Conservation (phyloP, 2,329 filamentous ascomycete species). For the Domatiomyces globalis region DNA sequence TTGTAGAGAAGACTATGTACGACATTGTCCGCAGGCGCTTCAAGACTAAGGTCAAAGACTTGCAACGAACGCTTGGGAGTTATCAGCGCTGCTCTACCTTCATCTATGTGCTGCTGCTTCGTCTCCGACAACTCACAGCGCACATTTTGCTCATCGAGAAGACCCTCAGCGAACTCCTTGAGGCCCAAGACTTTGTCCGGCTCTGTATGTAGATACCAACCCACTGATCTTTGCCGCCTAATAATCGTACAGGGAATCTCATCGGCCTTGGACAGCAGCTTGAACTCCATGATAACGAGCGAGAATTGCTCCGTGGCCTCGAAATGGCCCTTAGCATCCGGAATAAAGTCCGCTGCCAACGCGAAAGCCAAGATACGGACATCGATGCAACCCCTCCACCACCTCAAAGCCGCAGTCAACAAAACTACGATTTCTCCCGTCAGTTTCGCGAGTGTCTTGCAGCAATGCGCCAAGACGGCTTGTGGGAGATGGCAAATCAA, state of each 20-base stretch:
- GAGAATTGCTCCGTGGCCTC: conserved; percentile 19
- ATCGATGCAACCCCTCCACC: not conserved
- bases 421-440: not conserved
- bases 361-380: not conserved
- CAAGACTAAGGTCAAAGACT: conserved; percentile 28
- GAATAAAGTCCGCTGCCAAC: conserved; percentile 19
- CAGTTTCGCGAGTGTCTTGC: not conserved
- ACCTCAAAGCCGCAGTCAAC: not conserved
- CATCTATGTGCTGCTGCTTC: conserved; percentile 34
- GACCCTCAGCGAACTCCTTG: conserved; percentile 32
- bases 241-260: not conserved
- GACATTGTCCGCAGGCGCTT: conserved; percentile 36
- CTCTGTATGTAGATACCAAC: conserved; percentile 22
- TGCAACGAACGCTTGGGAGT: conserved; percentile 12
- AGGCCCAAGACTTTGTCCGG: conserved; percentile 31
- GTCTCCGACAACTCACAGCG: conserved; percentile 38
- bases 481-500: conserved; percentile 24
- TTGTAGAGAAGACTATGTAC: conserved; percentile 40
- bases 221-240: not conserved
- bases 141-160: conserved; percentile 37
- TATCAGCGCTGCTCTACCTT: conserved; percentile 23
- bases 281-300: not conserved
- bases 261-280: not conserved
- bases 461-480: conserved; percentile 3
- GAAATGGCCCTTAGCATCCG: conserved; percentile 27